Conservation (phyloP, 2,329 filamentous ascomycete genomes). For the Exserohilum rostratum region DNA sequence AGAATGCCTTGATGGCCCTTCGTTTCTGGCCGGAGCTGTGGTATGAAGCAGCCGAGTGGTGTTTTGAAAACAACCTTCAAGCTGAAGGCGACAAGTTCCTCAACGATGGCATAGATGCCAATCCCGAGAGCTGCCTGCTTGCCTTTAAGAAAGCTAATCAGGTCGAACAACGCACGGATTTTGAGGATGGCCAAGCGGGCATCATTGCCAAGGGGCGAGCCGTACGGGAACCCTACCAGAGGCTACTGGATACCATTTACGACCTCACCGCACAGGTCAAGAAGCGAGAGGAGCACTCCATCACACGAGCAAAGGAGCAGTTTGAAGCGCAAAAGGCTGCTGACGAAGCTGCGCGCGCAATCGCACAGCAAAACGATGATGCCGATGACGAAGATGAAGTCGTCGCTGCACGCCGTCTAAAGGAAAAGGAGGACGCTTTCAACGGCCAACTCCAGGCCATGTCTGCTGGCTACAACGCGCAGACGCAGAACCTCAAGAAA, state of each 20-base stretch:
- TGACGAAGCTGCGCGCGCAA: constrained; percentile 47
- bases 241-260: constrained; percentile 85
- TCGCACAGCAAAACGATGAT: constrained; percentile 47
- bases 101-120: constrained; percentile 80
- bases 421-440: constrained; percentile 60
- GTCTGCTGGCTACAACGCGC: constrained; percentile 70
- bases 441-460: constrained; percentile 63
- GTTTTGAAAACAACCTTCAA: constrained; percentile 75
- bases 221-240: constrained; percentile 83
- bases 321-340: constrained; percentile 56
- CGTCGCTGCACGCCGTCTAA: constrained; percentile 39
- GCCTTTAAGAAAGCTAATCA: constrained; percentile 89
- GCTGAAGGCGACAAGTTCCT: constrained; percentile 80
- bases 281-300: constrained; percentile 67
- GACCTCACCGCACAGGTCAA: constrained; percentile 76
- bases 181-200: constrained; percentile 76
- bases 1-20: constrained; percentile 89
- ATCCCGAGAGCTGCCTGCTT: constrained; percentile 90
- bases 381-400: constrained; percentile 64
- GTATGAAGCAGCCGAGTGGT: constrained; percentile 94
- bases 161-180: constrained; percentile 77
- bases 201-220: constrained; percentile 69
- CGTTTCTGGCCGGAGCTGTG: constrained; percentile 96
- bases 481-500: constrained; percentile 77
- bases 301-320: constrained; percentile 62